Evolutionary conservation across 2,329 filamentous ascomycete genomes (phyloP).

Genomic region (Chaetomiaceae sp.): DNA sequence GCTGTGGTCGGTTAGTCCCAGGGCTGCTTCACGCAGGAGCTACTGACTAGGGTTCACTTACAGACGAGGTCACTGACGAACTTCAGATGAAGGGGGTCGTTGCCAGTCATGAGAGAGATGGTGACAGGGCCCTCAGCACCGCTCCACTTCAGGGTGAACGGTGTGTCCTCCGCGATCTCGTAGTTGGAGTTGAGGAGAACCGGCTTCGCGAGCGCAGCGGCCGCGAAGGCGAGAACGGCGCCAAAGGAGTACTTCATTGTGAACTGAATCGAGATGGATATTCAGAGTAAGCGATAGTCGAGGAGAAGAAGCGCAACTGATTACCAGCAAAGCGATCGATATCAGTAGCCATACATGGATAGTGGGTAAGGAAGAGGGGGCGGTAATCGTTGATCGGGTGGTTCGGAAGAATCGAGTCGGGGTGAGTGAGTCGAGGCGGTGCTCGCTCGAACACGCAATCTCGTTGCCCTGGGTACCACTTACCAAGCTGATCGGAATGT

Average conservation of each 20-base stretch:
- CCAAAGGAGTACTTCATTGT: conserved; percentile 40
- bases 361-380: background rate
- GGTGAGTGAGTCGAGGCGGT: background rate
- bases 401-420: background rate
- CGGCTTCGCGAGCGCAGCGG: conserved; percentile 29
- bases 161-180: conserved; percentile 33
- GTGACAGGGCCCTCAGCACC: conserved; percentile 39
- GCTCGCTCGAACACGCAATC: conserved; percentile 1
- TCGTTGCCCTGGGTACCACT: conserved; percentile 8
- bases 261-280: conserved; percentile 24
- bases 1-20: conserved; percentile 27
- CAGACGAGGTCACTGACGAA: conserved; percentile 33
- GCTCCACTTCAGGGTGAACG: conserved; percentile 43
- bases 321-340: background rate
- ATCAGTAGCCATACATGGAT: conserved; percentile 6
- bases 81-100: conserved; percentile 31
- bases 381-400: no score
- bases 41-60: conserved; percentile 27
- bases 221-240: conserved; percentile 33
- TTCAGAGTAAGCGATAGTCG: conserved; percentile 18
- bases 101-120: conserved; percentile 38
- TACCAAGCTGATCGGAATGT: conserved; percentile 19
- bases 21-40: background rate
- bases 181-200: conserved; percentile 31
- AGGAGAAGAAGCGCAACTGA: conserved; percentile 7